Evolutionary conservation across 2,329 filamentous ascomycete species (phyloP), one percentile per base, ranked within the genome.

Genomic region (Neonectria faginata): DNA sequence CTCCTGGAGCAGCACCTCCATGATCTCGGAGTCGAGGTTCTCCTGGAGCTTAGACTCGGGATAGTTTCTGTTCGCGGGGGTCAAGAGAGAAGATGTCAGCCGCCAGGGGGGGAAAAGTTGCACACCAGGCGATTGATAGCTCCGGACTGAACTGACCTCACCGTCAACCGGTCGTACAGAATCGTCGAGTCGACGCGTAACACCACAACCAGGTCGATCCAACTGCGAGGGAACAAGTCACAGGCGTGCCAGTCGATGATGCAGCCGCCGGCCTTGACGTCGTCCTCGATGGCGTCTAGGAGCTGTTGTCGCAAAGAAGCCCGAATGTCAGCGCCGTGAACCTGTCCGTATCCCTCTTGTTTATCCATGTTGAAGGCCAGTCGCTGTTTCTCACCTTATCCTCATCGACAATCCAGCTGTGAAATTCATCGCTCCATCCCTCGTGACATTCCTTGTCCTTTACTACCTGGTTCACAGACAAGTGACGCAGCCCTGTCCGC

Each of bases 171-270:
- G 78, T 99, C 96, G 76, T 96, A 98, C 3, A 97, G 86, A 14
- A 91, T 83, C 20, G 87, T 88, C 18, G 93, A 94, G 72, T 96
- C 89, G 60, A 92, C 93, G 50, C 96, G 86, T 67, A 99, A 80
- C 60, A 99, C 96, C 5, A 98, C 92, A 1, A 99, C 94, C 2
- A 99, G 86, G 78, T 99, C 96, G 75, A 99, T 91, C 93, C 94
- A 97, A 75, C 91, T 91, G 77, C 92, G 90, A 2, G 96, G 96
- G 76, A 98, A 98, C 22, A 98, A 82, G 74, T 98, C 96, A 82
- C 95, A 98, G 2, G 94, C 95, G 80, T 99, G 96, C 95, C 96
- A 99, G 82, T 99, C 96, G 75, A 99, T 92, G 72, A 99, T 89
- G 79, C 89, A 92, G 20, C 96, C 96, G 62, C 95, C 95, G 20